Base-by-base conservation (phyloP, 2,329 filamentous ascomycete species). In the Reticulascus tulasneorum region DNA sequence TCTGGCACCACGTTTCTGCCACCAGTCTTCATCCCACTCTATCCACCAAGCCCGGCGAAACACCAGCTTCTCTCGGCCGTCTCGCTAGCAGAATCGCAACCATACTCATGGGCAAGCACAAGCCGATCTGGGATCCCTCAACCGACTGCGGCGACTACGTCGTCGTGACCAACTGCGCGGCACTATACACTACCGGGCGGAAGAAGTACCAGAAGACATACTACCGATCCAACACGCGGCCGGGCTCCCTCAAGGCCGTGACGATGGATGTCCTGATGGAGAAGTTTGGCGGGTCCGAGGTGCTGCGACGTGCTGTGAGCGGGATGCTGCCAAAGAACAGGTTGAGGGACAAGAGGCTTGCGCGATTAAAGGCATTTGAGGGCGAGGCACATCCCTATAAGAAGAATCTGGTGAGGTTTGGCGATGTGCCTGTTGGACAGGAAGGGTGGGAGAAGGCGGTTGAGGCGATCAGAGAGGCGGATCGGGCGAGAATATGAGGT, bases 111-210 rank as follows among this genome's bases (percentile, higher is more conserved):
- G 93, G 93, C 67, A 98, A 98, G 74, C 85, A 98, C 76, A 98
- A 98, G 69, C 93, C 93, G 16, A 95, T 93, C 63, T 98, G 82
- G 69, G 87, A 97, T 66, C 93, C 93, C 2, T 95, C 89, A 16
- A 96, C 90, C 44, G 93, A 98, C 73, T 97, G 93, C 74, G 93
- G 93, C 51, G 93, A 98, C 78, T 98, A 98, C 64, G 90, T 98
- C 10, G 91, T 98, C 1, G 90, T 93, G 33, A 87, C 87, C 23
- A 83, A 89, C 61, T 97, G 93, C 71, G 77, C 84, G 25, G 82
- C 91, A 30, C 73, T 98, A 32, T 82, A 90, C 67, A 84, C 82
- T 2, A 97, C 93, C 7, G 93, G 93, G 49, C 86, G 86, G 60
- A 98, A 98, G 71, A 85, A 82, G 60, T 83, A 79, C 66, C 87